Evolutionary conservation across 306 rosid genomes (phyloP), one percentile per base, ranked within the genome.

Genomic region (Inga oerstediana): DNA sequence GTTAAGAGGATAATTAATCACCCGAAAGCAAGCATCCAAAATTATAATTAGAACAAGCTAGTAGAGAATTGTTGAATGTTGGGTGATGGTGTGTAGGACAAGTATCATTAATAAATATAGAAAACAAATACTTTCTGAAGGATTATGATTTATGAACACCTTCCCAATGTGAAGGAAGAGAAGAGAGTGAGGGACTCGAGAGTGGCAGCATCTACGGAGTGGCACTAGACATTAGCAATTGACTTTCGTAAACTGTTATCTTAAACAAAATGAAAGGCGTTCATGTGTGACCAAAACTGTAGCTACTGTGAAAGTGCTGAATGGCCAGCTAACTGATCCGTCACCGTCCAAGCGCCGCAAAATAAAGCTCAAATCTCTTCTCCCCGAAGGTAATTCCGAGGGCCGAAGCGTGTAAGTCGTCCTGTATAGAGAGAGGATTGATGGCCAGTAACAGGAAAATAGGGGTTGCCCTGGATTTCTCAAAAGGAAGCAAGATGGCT

Each of bases 391-490:
- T 65, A 14, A 62, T 27, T 62, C 69, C 19, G 37, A 62, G 39
- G 4, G 4, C 20, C 70, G 41, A 34, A 34, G 72, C 43, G 37
- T 24, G 70, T 2, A 13, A 62, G 1, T 34, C 20, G 72, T 67
- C 41, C 30, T 43, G 48, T 10, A 22, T 7, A 44, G 59, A 72
- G 41, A 59, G 75, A 17, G 62, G 37, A 68, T 70, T 72, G 34
- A 90, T 90, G 90, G 27, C 77, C 39, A 82, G 61, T 14, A 86
- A 78, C 20, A 80, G 88, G 83, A 77, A 65, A 1, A 84, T 90
- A 2, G 93, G 93, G 24, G 86, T 84, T 56, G 93, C 91, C 6
- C 19, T 90, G 87, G 93, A 90, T 20, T 88, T 88, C 79, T 90
- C 93, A 1, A 73, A 88, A 13, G 93, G 93, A 82, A 88, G 93